Conservation (phyloP, 192 early-diverging fungal species). For the Backusella mclennaniae region DNA sequence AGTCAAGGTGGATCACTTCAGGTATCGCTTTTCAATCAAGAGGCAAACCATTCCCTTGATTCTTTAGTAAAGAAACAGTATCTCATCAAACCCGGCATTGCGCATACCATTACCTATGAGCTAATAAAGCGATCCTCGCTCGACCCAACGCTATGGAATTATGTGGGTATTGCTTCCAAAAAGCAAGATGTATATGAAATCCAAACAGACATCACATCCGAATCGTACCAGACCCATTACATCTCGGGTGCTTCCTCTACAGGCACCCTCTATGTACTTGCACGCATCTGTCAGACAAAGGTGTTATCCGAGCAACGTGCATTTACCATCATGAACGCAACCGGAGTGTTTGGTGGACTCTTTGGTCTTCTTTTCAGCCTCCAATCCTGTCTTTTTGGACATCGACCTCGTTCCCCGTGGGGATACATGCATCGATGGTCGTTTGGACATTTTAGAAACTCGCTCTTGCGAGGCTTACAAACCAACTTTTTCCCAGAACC, state of each 20-base stretch:
- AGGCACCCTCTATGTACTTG: neutral
- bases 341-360: conserved; percentile 31
- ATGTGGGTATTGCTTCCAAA: neutral
- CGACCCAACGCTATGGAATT: neutral
- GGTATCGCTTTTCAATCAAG: neutral
- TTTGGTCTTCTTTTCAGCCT: conserved; percentile 24
- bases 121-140: neutral
- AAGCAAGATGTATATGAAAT: neutral
- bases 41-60: neutral
- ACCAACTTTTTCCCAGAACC: conserved; percentile 2
- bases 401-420: conserved; percentile 34
- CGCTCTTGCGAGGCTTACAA: conserved; percentile 9
- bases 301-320: conserved; percentile 16
- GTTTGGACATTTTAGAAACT: conserved; percentile 25
- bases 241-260: neutral
- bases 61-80: neutral
- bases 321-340: conserved; percentile 24
- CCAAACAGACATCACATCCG: neutral
- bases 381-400: conserved; percentile 33
- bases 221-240: neutral
- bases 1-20: neutral
- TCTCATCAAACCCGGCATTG: neutral
- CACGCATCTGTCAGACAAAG: neutral
- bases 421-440: conserved; percentile 39
- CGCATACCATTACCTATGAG: neutral